A percentile compares a stretch with the other conserved stretches of the same genome.
These are phyloP conservation scores for Penicillium steckii DNA, from an alignment of 495 filamentous ascomycete genomes.

Conservation along the genomic window DNA sequence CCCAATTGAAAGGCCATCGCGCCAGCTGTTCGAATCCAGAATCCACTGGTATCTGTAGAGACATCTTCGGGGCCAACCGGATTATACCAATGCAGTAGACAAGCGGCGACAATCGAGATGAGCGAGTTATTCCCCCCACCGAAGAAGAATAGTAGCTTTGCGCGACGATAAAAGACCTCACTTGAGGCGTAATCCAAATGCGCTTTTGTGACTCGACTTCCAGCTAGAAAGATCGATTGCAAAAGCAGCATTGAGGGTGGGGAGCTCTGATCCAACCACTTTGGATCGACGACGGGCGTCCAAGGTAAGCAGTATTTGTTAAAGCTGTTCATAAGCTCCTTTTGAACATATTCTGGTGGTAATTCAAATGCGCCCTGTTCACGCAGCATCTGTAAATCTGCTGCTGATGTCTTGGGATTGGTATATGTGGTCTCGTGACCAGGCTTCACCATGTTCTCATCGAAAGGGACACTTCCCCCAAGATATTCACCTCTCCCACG, in stretches of 20 bases:
- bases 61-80: constrained; percentile 30
- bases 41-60: constrained; percentile 30
- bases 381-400: constrained; percentile 27
- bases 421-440: constrained; percentile 28
- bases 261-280: constrained; percentile 22
- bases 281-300: constrained; percentile 29
- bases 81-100: constrained; percentile 31
- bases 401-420: constrained; percentile 22
- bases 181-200: constrained; percentile 30
- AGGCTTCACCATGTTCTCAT: constrained; percentile 33
- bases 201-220: constrained; percentile 26
- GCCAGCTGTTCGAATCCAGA: constrained; percentile 31
- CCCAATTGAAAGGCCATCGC: constrained; percentile 34
- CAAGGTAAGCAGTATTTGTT: constrained; percentile 26
- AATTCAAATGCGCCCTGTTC: constrained; percentile 30
- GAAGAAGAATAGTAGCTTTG: constrained; percentile 31
- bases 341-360: constrained; percentile 24
- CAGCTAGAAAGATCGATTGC: constrained; percentile 27
- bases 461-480: constrained; percentile 29
- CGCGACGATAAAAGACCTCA: constrained; percentile 29
- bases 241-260: constrained; percentile 28
- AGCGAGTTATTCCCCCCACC: constrained; percentile 26
- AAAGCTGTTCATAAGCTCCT: constrained; percentile 25
- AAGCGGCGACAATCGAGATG: constrained; percentile 30
- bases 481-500: constrained; percentile 30